Evolutionary conservation across 140 eudicot genomes (phyloP).

Genomic region (Flaveria floridana): DNA sequence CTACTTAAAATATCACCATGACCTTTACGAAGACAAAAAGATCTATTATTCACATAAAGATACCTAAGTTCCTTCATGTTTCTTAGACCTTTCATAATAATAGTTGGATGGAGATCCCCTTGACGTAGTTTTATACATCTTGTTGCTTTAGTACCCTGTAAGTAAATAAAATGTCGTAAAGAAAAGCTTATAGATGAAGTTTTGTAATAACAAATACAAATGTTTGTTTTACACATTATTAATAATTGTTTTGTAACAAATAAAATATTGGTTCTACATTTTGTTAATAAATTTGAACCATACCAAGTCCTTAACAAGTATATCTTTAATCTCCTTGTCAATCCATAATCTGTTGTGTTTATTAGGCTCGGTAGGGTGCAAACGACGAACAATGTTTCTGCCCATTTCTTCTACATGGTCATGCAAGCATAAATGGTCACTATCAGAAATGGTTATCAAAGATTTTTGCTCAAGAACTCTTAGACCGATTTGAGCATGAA

Average conservation of each 20-base stretch:
- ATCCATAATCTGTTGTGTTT: slow-evolving; percentile 33
- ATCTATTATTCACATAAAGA: slow-evolving; percentile 10
- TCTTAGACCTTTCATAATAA: slow-evolving; percentile 22
- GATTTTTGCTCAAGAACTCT: slow-evolving; percentile 29
- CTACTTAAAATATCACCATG: background rate
- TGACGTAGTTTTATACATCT: slow-evolving; percentile 1
- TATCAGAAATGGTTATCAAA: background rate
- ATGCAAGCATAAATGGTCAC: slow-evolving; percentile 25
- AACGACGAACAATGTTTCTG: slow-evolving; percentile 22
- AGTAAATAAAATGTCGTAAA: background rate
- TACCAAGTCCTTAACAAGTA: slow-evolving; percentile 23
- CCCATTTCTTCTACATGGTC: slow-evolving; percentile 37
- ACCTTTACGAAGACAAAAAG: slow-evolving; percentile 2
- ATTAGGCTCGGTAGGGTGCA: background rate
- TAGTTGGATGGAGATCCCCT: background rate
- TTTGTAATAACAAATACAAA: background rate
- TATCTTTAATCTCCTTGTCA: background rate
- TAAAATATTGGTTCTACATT: background rate
- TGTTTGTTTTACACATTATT: no score
- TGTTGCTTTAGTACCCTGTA: slow-evolving; percentile 6
- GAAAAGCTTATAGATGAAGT: background rate
- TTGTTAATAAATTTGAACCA: background rate
- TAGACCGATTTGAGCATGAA: slow-evolving; percentile 22
- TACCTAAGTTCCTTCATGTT: slow-evolving; percentile 24
- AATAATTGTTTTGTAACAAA: background rate